These are phyloP conservation scores for Ampelocalamus luodianensis DNA, from an alignment of 176 grass and related monocot genomes.

Conservation along the genomic window DNA sequence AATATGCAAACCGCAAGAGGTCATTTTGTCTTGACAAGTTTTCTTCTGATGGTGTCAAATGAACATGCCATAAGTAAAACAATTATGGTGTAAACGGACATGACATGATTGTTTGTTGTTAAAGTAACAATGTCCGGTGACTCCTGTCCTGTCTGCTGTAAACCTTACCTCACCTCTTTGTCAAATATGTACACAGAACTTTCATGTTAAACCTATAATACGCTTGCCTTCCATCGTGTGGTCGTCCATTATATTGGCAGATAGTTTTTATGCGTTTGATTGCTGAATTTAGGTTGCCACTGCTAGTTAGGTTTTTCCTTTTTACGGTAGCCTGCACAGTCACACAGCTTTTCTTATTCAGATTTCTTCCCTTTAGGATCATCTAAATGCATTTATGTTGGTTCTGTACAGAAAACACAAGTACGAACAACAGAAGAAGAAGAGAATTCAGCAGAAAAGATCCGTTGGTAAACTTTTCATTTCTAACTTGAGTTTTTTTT, in stretches of 20 bases:
- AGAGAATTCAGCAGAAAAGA: conserved; percentile 90
- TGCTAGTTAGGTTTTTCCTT: neutral
- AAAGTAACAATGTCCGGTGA: neutral
- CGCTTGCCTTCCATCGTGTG: neutral
- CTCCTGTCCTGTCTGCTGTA: neutral
- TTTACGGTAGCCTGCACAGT: neutral
- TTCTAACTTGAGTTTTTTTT: neutral
- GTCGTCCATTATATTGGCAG: neutral
- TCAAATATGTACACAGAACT: conserved; percentile 1
- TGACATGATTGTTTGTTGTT: neutral
- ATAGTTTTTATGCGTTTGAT: neutral
- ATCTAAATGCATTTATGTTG: conserved; percentile 32
- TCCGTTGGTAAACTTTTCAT: conserved; percentile 59
- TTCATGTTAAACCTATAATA: neutral
- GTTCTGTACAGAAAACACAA: conserved; percentile 80
- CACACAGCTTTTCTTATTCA: conserved; percentile 19
- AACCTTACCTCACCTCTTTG: neutral
- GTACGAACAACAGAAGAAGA: conserved; percentile 96
- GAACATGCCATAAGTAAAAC: neutral
- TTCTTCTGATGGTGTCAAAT: neutral
- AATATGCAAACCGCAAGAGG: neutral
- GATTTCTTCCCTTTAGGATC: conserved; percentile 19
- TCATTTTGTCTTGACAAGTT: conserved; percentile 2
- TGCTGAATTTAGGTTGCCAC: neutral
- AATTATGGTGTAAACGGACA: neutral